Percentiles rank a stretch among this genome's conserved stretches.
These are phyloP conservation scores for Sporothrix pseudoabietina DNA, from an alignment of 2,329 filamentous ascomycete species.

Conservation along the genomic window DNA sequence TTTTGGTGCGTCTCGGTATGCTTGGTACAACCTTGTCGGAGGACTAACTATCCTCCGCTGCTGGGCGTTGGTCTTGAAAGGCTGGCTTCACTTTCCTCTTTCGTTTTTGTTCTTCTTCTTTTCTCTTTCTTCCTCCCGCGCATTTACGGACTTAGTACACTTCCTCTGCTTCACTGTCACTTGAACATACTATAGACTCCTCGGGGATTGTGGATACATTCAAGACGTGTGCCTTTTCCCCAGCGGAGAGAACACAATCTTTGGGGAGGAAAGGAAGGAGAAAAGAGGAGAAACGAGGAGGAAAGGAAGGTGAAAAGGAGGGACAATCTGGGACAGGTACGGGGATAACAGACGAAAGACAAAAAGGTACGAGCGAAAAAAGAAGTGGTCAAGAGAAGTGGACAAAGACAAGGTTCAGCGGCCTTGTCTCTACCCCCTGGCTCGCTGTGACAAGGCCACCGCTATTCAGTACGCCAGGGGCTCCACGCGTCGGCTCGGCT, in stretches of 20 bases:
- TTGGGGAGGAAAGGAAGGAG: neutral
- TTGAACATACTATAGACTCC: neutral
- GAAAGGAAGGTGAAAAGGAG: neutral
- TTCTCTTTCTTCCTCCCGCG: neutral
- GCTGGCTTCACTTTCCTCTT: neutral
- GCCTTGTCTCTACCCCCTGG: neutral
- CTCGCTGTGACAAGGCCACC: neutral
- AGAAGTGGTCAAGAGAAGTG: neutral
- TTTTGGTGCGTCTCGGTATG: too few relatives aligned
- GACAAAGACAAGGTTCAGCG: constrained; percentile 7
- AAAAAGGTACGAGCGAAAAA: neutral
- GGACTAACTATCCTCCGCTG: neutral
- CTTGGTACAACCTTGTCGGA: neutral
- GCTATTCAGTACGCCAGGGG: too few relatives aligned
- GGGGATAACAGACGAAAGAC: neutral
- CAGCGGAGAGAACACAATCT: neutral
- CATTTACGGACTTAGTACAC: neutral
- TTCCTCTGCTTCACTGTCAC: neutral
- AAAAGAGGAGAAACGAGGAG: neutral
- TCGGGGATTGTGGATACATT: constrained; percentile 4
- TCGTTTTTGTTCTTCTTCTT: too few relatives aligned
- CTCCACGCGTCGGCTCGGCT: constrained; percentile 13
- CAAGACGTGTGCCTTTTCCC: neutral
- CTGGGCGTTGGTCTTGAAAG: neutral
- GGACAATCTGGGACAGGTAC: neutral